These are phyloP conservation scores for Malassezia furfur DNA, from an alignment of 1,284 basidiomycete species.

Conservation along the genomic window DNA sequence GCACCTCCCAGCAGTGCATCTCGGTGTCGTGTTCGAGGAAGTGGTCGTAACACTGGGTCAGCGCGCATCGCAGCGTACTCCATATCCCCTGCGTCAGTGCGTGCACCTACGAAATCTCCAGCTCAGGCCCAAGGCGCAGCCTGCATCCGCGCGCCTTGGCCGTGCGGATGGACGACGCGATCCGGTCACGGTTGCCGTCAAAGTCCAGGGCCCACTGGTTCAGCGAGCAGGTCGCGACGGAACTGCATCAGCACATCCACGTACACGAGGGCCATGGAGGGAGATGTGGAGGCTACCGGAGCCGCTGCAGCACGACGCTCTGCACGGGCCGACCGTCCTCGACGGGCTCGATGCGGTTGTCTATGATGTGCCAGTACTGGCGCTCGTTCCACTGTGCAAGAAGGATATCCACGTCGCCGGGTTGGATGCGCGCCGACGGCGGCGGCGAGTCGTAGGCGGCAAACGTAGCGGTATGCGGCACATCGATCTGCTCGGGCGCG, in stretches of 20 bases:
- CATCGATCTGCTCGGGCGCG: not conserved
- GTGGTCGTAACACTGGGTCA: conserved; percentile 38
- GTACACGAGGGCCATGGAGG: conserved; percentile 13
- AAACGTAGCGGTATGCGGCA: not conserved
- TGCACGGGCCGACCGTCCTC: conserved; percentile 17
- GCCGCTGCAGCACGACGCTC: conserved; percentile 3
- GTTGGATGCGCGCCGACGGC: conserved; percentile 10
- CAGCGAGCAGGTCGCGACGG: conserved; percentile 60
- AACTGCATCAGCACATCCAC: conserved; percentile 10
- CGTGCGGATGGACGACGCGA: conserved; percentile 73
- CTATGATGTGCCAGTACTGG: not conserved
- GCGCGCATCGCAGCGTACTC: conserved; percentile 12
- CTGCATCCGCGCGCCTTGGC: conserved; percentile 83
- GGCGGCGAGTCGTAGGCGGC: conserved; percentile 11
- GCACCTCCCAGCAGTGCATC: conserved; percentile 43
- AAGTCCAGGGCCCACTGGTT: conserved; percentile 97
- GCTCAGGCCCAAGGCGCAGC: conserved; percentile 88
- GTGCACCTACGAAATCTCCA: conserved; percentile 74
- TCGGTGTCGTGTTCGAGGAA: conserved; percentile 38
- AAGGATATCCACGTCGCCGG: not conserved
- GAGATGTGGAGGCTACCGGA: not conserved
- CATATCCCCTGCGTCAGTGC: conserved; percentile 22
- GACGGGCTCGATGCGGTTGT: conserved; percentile 14
- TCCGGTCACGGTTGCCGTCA: conserved; percentile 70
- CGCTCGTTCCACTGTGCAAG: not conserved